Percentiles rank a stretch among this genome's conserved stretches.
Evolutionary conservation across 1,139 yeast genomes (phyloP).

Genomic region (Ogataea hybrid): DNA sequence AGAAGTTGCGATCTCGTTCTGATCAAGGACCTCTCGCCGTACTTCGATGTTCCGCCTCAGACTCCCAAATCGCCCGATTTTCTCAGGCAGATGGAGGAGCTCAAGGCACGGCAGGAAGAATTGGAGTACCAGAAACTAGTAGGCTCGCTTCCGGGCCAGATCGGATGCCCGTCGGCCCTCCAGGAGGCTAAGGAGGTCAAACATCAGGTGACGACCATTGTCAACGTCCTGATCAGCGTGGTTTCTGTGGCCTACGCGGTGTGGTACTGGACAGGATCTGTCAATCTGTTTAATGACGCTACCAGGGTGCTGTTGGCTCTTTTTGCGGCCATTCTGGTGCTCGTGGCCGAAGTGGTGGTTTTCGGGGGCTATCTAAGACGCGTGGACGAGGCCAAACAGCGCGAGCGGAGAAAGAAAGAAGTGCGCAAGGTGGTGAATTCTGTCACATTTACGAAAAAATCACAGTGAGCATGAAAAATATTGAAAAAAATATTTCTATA

Average conservation of each 20-base stretch:
- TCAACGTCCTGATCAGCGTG: constrained; percentile 76
- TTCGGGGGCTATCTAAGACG: constrained; percentile 73
- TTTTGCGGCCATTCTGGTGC: constrained; percentile 66
- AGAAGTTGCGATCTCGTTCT: background rate
- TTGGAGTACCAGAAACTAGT: constrained; percentile 64
- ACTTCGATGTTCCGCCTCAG: constrained; percentile 29
- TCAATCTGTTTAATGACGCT: constrained; percentile 50
- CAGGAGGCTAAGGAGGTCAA: constrained; percentile 59
- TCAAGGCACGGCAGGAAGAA: constrained; percentile 59
- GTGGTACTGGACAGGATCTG: constrained; percentile 87
- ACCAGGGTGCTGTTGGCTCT: constrained; percentile 66
- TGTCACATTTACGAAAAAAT: constrained; percentile 20
- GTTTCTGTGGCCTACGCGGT: constrained; percentile 82
- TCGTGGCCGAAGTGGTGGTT: constrained; percentile 90
- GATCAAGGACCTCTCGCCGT: constrained; percentile 32
- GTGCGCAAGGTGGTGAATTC: constrained; percentile 50
- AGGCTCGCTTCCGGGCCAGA: constrained; percentile 24
- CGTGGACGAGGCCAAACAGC: constrained; percentile 64
- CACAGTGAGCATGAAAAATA: constrained; percentile 1
- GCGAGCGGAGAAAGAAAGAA: constrained; percentile 59
- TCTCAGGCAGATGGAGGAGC: constrained; percentile 50
- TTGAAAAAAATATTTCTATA: background rate
- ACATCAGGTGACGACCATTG: constrained; percentile 78
- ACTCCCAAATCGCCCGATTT: constrained; percentile 61
- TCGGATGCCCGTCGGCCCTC: background rate